Conservation (phyloP, 2,329 filamentous ascomycete species). For the Cyphellophora europaea region DNA sequence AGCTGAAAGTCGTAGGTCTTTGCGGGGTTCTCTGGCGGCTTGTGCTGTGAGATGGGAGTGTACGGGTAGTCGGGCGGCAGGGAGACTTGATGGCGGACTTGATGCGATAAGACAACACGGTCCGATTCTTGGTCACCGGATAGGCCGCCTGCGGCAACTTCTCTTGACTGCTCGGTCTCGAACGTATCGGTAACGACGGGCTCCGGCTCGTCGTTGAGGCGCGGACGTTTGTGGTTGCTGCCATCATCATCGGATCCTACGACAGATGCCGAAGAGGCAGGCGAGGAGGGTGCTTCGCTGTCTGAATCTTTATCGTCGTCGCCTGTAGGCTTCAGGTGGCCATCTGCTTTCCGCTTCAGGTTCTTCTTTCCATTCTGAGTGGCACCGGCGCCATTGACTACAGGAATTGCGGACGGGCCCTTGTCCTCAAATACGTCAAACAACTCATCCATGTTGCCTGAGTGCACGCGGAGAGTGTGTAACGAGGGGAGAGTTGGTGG, state of each 20-base stretch:
- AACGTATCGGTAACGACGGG: slow-evolving; percentile 89
- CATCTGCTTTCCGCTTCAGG: slow-evolving; percentile 72
- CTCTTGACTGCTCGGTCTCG: slow-evolving; percentile 86
- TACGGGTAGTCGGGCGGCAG: slow-evolving; percentile 91
- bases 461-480: too few relatives aligned
- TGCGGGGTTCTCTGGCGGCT: slow-evolving; percentile 77
- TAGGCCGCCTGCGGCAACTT: slow-evolving; percentile 68
- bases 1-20: slow-evolving; percentile 80
- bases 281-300: slow-evolving; percentile 1
- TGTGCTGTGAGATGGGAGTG: slow-evolving; percentile 88
- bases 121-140: slow-evolving; percentile 54
- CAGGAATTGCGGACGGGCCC: slow-evolving; percentile 33
- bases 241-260: slow-evolving; percentile 22
- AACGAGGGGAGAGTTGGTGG: too few relatives aligned
- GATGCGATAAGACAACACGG: slow-evolving; percentile 80
- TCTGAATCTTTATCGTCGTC: slow-evolving; percentile 4
- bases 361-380: slow-evolving; percentile 51
- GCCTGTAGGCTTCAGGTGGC: slow-evolving; percentile 51
- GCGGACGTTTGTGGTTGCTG: slow-evolving; percentile 37
- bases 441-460: slow-evolving; percentile 59
- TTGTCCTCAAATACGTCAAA: slow-evolving; percentile 74
- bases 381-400: slow-evolving; percentile 24
- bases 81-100: slow-evolving; percentile 96
- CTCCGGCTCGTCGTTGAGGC: slow-evolving; percentile 53
- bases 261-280: not conserved